Evolutionary conservation across 148 eudicot species (phyloP).

Genomic region (Limonium bicolor): DNA sequence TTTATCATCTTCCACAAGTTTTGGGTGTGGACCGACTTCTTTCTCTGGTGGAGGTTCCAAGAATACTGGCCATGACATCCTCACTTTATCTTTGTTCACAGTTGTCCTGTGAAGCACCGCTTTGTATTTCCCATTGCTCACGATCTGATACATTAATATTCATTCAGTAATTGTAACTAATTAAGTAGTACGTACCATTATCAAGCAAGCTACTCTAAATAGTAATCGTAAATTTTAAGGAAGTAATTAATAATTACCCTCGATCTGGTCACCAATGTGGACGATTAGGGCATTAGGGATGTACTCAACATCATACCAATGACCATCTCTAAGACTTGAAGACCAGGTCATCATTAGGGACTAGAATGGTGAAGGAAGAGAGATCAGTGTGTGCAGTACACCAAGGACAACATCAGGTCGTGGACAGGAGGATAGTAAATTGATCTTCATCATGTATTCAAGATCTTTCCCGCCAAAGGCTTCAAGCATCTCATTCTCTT

Average conservation of each 20-base stretch:
- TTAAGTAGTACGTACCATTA: background rate
- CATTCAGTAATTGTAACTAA: background rate
- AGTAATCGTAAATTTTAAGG: background rate
- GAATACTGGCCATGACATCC: constrained; percentile 43
- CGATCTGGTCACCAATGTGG: constrained; percentile 42
- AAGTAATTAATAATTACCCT: constrained; percentile 12
- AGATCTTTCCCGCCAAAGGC: constrained; percentile 22
- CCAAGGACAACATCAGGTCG: constrained; percentile 47
- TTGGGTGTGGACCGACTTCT: constrained; percentile 21
- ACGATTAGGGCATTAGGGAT: constrained; percentile 27
- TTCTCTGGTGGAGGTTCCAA: constrained; percentile 23
- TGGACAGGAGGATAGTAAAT: constrained; percentile 41
- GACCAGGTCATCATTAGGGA: constrained; percentile 39
- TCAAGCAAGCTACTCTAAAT: background rate
- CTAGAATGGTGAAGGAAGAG: constrained; percentile 30
- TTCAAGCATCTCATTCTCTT: constrained; percentile 16
- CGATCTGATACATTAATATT: constrained; percentile 8
- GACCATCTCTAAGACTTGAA: constrained; percentile 20
- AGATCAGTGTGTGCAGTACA: constrained; percentile 44
- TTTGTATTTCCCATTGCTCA: constrained; percentile 51
- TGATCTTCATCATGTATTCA: constrained; percentile 30
- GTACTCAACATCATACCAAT: constrained; percentile 32
- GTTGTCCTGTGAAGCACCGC: constrained; percentile 32
- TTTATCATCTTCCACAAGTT: constrained; percentile 13
- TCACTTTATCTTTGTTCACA: constrained; percentile 26